phyloP scores from a whole-genome alignment of 192 early-diverging fungal genomes.

The Backusella parvicylindrica region DNA sequence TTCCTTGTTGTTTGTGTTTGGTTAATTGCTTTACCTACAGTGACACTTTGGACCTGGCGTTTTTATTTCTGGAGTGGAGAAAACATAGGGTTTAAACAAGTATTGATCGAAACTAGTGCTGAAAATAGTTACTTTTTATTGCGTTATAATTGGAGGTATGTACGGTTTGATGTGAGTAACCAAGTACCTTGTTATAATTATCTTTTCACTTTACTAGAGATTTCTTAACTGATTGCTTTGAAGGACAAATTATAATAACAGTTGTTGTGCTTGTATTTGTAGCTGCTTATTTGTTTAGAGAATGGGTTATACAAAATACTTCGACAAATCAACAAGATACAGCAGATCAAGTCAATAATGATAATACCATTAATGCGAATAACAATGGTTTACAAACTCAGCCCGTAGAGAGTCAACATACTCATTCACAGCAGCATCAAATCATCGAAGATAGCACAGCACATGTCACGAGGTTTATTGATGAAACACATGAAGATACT shows the following conservation, averaged over 20 bases:
- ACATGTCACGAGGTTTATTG: neutral
- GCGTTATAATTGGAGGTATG: neutral
- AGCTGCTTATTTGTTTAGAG: constrained; percentile 75
- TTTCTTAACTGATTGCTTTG: constrained; percentile 67
- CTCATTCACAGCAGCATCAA: neutral
- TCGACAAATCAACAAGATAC: neutral
- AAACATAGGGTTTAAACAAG: constrained; percentile 27
- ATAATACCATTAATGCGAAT: neutral
- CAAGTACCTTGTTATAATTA: neutral
- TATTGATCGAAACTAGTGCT: neutral
- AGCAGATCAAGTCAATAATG: neutral
- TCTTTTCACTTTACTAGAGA: constrained; percentile 15
- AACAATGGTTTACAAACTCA: neutral
- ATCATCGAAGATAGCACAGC: neutral
- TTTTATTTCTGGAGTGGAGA: constrained; percentile 82
- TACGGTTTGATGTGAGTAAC: neutral
- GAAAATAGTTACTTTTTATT: neutral
- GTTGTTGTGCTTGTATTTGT: constrained; percentile 75
- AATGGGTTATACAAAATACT: constrained; percentile 75
- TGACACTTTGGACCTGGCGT: constrained; percentile 79
- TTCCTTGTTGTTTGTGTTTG: constrained; percentile 67
- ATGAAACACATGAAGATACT: neutral
- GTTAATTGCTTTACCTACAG: constrained; percentile 80
- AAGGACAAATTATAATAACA: constrained; percentile 78
- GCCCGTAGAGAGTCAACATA: neutral